Conservation (phyloP, 2,329 filamentous ascomycete genomes). For the Zymoseptoria passerinii region DNA sequence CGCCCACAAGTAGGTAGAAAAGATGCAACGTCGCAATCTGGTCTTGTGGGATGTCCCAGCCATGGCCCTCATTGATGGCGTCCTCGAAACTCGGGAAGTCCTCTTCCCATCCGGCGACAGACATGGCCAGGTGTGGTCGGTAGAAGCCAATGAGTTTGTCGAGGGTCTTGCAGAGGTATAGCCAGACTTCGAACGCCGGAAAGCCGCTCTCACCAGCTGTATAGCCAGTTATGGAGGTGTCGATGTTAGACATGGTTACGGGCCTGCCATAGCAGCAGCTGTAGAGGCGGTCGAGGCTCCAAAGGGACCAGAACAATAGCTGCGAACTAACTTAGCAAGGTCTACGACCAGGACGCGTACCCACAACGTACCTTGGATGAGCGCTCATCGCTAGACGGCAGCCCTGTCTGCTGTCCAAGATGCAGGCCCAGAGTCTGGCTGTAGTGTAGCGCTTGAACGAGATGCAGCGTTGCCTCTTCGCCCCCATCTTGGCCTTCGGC, state of each 20-base stretch:
- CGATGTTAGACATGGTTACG: conserved; percentile 40
- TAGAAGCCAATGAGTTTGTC: conserved; percentile 43
- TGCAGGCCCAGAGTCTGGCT: conserved; percentile 43
- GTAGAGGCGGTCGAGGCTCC: conserved; percentile 42
- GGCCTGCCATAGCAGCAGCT: conserved; percentile 41
- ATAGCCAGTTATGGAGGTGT: conserved; percentile 38
- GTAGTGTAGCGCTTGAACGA: conserved; percentile 43
- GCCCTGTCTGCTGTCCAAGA: conserved; percentile 28
- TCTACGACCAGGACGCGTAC: conserved; percentile 4
- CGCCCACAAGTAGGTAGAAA: conserved; percentile 50
- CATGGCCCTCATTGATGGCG: conserved; percentile 30
- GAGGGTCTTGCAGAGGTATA: conserved; percentile 38
- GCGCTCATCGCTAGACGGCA: conserved; percentile 7
- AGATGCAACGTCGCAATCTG: conserved; percentile 44
- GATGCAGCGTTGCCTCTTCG: conserved; percentile 36
- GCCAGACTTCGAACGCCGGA: conserved; percentile 42
- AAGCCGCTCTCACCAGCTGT: conserved; percentile 36
- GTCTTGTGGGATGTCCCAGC: conserved; percentile 33
- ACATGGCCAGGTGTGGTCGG: conserved; percentile 34
- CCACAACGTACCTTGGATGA: neutral
- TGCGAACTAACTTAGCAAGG: conserved; percentile 28
- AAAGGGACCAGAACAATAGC: conserved; percentile 43
- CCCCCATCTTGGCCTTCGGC: conserved; percentile 41
- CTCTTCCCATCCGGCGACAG: conserved; percentile 41
- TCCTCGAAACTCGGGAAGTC: conserved; percentile 24